A percentile compares a stretch with the other conserved stretches of the same genome.
These are phyloP conservation scores for Sordaria brevicollis DNA, from an alignment of 495 filamentous ascomycete genomes.

Conservation along the genomic window DNA sequence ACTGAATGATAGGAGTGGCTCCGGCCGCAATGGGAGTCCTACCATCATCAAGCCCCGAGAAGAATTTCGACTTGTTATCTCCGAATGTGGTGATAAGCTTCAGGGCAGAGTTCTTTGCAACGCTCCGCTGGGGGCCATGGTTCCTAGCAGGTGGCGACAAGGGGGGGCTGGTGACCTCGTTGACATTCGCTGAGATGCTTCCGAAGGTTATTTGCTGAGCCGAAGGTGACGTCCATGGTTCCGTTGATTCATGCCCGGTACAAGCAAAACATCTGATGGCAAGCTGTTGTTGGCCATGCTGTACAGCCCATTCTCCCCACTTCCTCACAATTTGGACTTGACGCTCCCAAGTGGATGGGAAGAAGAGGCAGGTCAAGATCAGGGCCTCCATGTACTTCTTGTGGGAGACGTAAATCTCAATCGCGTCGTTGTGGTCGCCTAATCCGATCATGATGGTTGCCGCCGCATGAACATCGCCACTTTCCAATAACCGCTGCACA, in stretches of 20 bases:
- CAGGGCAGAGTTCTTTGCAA: slow-evolving; percentile 71
- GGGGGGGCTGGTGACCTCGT: slow-evolving; percentile 48
- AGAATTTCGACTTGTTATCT: slow-evolving; percentile 53
- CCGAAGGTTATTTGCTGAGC: slow-evolving; percentile 57
- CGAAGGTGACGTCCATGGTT: slow-evolving; percentile 76
- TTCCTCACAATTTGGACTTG: slow-evolving; percentile 78
- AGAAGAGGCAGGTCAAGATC: slow-evolving; percentile 64
- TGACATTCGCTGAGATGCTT: slow-evolving; percentile 34
- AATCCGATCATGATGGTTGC: slow-evolving; percentile 85
- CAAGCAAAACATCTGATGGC: slow-evolving; percentile 90
- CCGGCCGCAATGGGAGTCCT: slow-evolving; percentile 67
- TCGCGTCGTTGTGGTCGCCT: slow-evolving; percentile 86
- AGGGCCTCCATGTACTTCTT: slow-evolving; percentile 87
- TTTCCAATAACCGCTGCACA: slow-evolving; percentile 80
- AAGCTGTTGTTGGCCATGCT: slow-evolving; percentile 75
- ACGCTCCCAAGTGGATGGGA: slow-evolving; percentile 76
- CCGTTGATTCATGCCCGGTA: slow-evolving; percentile 59
- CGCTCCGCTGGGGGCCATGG: slow-evolving; percentile 43
- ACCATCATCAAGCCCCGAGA: slow-evolving; percentile 55
- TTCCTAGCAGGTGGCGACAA: slow-evolving; percentile 41
- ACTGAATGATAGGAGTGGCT: slow-evolving; percentile 86
- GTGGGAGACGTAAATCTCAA: slow-evolving; percentile 92
- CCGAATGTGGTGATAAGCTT: slow-evolving; percentile 91
- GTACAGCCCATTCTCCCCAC: slow-evolving; percentile 89
- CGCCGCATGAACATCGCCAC: slow-evolving; percentile 83